Evolutionary conservation across 2,329 filamentous ascomycete species (phyloP), one percentile per base, ranked within the genome.

Genomic region (Botrytis byssoidea): DNA sequence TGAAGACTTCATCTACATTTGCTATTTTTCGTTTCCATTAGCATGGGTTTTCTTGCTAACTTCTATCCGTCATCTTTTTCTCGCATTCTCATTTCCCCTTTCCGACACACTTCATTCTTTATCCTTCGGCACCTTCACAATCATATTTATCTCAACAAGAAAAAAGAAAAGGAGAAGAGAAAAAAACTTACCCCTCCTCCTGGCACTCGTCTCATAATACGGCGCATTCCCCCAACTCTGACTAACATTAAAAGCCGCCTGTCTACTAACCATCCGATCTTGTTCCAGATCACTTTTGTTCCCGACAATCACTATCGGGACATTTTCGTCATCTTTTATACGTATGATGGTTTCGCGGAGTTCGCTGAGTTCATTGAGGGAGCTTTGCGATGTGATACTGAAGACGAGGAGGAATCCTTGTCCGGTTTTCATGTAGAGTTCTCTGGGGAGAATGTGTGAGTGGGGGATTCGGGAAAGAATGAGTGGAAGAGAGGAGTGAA

Each of bases 351-450:
- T 90, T 80, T 93, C 91, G 77, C 90, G 89, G 51, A 93, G 85
- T 79, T 92, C 90, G 77, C 88, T 85, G n/a, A 93, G 86, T 81
- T 93, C 91, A 79, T 88, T 86, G 51, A 93, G 85, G 65, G 90
- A 92, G 75, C 88, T 90, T 79, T 88, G 86, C 80, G 88, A 91
- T 59, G 91, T 93, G 78, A 93, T 93, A 78, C 89, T 91, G 83
- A 93, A 93, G 76, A 93, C 91, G 57, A 93, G 87, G 70, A 93
- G 88, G 81, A 93, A 93, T 20, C 91, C 91, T 84, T 93, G 90
- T 76, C 90, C 91, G 76, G 91, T 90, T 81, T 92, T 92, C 90
- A 93, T 92, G 82, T 93, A 92, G 73, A 92, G 84, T 81, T 92
- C 90, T 83, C 89, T 88, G 65, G 40, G 42, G n/a, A 22, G n/a